Evolutionary conservation across 805 yeast species (phyloP), one percentile per base, ranked within the genome.

Genomic region (Ogataea parapolymorpha): DNA sequence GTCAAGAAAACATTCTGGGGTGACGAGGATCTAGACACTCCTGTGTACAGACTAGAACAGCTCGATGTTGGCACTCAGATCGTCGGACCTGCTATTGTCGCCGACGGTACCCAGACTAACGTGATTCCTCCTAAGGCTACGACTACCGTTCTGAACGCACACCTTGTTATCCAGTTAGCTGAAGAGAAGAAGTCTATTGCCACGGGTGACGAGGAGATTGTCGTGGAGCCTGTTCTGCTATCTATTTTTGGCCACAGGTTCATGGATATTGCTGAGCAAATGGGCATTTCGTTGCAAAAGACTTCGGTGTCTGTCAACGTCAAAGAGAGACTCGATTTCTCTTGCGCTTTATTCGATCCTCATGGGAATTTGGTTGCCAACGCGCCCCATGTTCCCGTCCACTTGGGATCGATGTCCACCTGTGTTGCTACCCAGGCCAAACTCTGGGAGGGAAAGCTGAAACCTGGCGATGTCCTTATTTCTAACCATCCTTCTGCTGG

Each of bases 231-330:
- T 1, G 76, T 86, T 25, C 66, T 80, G 48, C 61, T 86, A 28
- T 83, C 95, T 0, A 82, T 86, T 17, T 86, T 86, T 62, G 82
- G 87, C 25, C 89, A 85, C 60, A 68, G 95, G 45, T 86, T 86
- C 60, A 85, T 86, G 91, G 88, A 87, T 48, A 85, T 87, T 59
- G 95, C 95, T 7, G 95, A 86, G 52, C 91, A 84, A 56, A 86
- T 86, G 95, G 91, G 95, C 27, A 75, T 75, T 26, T 82, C 90
- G 5, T 67, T 86, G 41, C 84, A 85, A 49, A 82, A 83, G 62
- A 86, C 93, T 0, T 73, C 91, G 2, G 88, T 86, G 8, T 80
- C 88, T 5, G 84, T 90, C 2, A 86, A 86, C 55, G 90, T 86
- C 28, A 86, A 86, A 56, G 95, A 86, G 57, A 68, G 95, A 38